Evolutionary conservation across 371 early-diverging fungal species (phyloP).

Genomic region (Saksenaea oblongispora): DNA sequence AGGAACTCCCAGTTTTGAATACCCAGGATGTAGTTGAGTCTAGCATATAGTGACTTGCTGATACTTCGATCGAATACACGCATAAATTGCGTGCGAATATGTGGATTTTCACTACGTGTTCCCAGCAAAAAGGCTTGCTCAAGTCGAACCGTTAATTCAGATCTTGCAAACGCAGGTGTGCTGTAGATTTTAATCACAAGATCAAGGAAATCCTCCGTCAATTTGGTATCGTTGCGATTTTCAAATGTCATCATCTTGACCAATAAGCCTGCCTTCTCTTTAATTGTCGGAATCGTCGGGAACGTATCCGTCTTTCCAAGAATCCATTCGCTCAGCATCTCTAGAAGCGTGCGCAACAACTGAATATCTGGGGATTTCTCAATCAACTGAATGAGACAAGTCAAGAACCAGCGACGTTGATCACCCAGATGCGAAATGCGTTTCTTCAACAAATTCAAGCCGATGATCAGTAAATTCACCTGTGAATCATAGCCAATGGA

Average conservation of each 20-base stretch:
- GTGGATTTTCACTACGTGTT: conserved; percentile 74
- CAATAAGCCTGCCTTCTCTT: conserved; percentile 92
- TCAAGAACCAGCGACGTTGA: conserved; percentile 84
- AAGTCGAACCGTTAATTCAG: conserved; percentile 90
- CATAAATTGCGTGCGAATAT: conserved; percentile 79
- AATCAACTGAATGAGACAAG: conserved; percentile 79
- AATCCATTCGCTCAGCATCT: conserved; percentile 90
- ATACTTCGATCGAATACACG: conserved; percentile 83
- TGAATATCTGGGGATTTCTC: conserved; percentile 78
- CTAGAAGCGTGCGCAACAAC: conserved; percentile 75
- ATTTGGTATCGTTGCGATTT: conserved; percentile 60
- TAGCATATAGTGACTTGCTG: conserved; percentile 59
- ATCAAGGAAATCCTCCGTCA: conserved; percentile 81
- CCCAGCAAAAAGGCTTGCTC: conserved; percentile 95
- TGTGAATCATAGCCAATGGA: conserved; percentile 52
- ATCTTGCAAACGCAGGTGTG: conserved; percentile 74
- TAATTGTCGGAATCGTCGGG: conserved; percentile 95
- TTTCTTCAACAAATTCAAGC: conserved; percentile 75
- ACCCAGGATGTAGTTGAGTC: conserved; percentile 89
- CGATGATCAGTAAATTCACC: conserved; percentile 64
- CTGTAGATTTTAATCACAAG: conserved; percentile 89
- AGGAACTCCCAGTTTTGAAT: conserved; percentile 96
- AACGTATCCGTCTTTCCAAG: conserved; percentile 76
- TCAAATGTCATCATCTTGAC: conserved; percentile 89
- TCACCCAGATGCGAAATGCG: conserved; percentile 85